Evolutionary conservation across 2,329 filamentous ascomycete genomes (phyloP), one percentile per base, ranked within the genome.

Genomic region (Ophiostoma himal-ulmi): DNA sequence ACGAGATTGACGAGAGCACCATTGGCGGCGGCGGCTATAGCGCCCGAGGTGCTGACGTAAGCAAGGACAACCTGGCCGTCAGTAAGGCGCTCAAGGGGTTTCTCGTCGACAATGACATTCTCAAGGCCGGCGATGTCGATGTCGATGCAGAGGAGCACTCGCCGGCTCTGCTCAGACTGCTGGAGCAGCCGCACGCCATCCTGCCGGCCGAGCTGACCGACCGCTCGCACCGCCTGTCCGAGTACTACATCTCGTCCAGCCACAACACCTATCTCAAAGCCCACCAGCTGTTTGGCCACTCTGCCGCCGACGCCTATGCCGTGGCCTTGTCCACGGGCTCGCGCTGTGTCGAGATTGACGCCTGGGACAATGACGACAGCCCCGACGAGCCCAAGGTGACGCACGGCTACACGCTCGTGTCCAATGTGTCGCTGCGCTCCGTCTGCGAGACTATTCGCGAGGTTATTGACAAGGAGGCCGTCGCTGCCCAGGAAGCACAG

Each of bases 351-450:
- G 57, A 62, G 57, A 62, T 62, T 14, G 57, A 62, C 26, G 57
- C 57, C 26, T 62, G 57, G 57, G 57, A 62, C 57, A 62, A 62
- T 14, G 57, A 62, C 57, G 57, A 62, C 57, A 62, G 26, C 22
- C 26, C 57, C 26, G 57, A 62, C 11, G 57, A 62, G 26, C 57
- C 57, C 22, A 62, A 62, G 57, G 57, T 62, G 11, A 62, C 57
- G 11, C 57, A 62, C 57, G 57, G 57, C 57, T 62, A 62, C 57
- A 62, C 57, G 57, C 57, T 62, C 57, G 57, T 62, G 57, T 62
- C 57, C 13, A 62, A 62, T 7, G 57, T 62, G 26, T 62, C 57
- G 57, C 57, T 62, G 57, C 57, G 57, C 11, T 30, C 57, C 57
- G 57, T 62, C 11, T 62, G 57, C 57, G 57, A 62, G 57, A 62